Evolutionary conservation across 192 early-diverging fungal genomes (phyloP), one percentile per base, ranked within the genome.

Genomic region (Backusella morwellensis): DNA sequence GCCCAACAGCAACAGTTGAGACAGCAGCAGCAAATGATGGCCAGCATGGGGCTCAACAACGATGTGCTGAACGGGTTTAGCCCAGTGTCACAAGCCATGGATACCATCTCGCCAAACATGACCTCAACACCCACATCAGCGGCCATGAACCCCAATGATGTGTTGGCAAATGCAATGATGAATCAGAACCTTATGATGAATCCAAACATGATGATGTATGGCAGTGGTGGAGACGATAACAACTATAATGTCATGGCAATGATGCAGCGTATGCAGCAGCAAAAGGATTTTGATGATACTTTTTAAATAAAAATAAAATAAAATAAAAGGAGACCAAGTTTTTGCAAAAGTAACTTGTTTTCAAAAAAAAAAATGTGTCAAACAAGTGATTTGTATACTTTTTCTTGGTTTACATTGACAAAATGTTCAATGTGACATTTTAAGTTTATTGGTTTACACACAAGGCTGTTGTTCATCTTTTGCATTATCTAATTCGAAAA

Each of bases 121-220:
- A 52, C 54, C 34, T 77, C 76, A 6, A 34, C 71, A 26, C 63
- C 36, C 15, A 67, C 63, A 47, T 42, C 56, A 14, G 17, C 72
- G 36, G 26, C 26, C 12, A 34, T 74, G 3, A 74, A 79, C 29
- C 76, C 71, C 3, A 36, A 34, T 1, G 80, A 81, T 66, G 35
- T 81, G 7, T 74, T 81, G 47, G 68, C 47, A 12, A 74, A 69
- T 26, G 80, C 72, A 26, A 81, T 81, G 75, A 70, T 81, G 17
- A 76, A 81, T n/a, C 80, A 76, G 26, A 76, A 77, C 68, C 42
- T 81, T 3, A 68, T 81, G 76, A 69, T 68, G 29, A 77, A 77
- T 36, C 66, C 76, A 67, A 54, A 29, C 9, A 70, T 29, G 26
- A 72, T 77, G 52, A 73, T 74, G 35, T 72, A 73, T 67, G 77